A percentile compares a stretch with the other conserved stretches of the same genome.
Evolutionary conservation across 2,329 filamentous ascomycete genomes (phyloP).

Genomic region (Kalaharituber pfeilii): DNA sequence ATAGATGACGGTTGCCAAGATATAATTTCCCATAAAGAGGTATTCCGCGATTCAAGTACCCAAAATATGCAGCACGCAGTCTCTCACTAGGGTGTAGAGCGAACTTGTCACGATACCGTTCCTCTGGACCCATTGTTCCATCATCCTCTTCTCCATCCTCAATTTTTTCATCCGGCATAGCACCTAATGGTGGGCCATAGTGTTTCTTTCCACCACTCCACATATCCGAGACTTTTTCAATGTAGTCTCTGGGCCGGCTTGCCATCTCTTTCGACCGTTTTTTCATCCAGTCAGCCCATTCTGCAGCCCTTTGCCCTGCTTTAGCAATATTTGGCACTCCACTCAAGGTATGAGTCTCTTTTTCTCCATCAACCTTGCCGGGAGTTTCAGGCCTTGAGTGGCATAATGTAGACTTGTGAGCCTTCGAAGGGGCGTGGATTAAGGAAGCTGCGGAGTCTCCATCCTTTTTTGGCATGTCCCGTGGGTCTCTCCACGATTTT

Average conservation of each 20-base stretch:
- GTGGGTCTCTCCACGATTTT: constrained; percentile 18
- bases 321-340: constrained; percentile 42
- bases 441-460: constrained; percentile 4
- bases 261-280: constrained; percentile 72
- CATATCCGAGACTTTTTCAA: constrained; percentile 94
- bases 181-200: constrained; percentile 48
- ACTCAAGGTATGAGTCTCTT: constrained; percentile 27
- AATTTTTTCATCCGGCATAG: constrained; percentile 25
- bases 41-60: constrained; percentile 73
- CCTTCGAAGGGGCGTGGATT: not conserved
- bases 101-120: constrained; percentile 80
- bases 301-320: constrained; percentile 60
- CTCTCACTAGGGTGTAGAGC: constrained; percentile 68
- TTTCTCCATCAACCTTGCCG: constrained; percentile 19
- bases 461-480: constrained; percentile 20
- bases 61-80: constrained; percentile 77
- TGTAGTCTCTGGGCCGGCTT: constrained; percentile 86
- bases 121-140: constrained; percentile 48
- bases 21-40: constrained; percentile 96
- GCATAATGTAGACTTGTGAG: not conserved
- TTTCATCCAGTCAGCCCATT: constrained; percentile 71
- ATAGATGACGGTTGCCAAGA: constrained; percentile 71
- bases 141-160: constrained; percentile 36
- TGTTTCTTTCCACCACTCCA: constrained; percentile 83
- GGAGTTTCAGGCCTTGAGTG: constrained; percentile 7